Evolutionary conservation across 1,284 basidiomycete genomes (phyloP).

Genomic region (Vanrija pseudolonga): DNA sequence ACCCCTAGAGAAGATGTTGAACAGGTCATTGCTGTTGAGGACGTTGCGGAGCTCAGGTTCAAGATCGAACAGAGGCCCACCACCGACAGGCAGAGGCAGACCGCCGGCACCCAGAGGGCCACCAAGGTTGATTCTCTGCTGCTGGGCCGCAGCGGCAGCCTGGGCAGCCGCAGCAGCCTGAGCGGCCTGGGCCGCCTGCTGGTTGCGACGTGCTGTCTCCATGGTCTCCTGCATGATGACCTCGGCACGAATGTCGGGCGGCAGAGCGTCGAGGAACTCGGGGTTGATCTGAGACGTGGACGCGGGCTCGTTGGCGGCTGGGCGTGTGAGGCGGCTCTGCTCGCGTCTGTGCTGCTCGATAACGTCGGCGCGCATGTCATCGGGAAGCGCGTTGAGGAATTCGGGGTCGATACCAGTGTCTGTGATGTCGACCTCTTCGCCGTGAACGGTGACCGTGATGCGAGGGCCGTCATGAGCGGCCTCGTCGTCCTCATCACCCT

Average conservation of each 20-base stretch:
- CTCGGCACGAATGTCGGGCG: slow-evolving; percentile 92
- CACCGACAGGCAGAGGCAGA: too few species aligned
- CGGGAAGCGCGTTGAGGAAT: slow-evolving; percentile 94
- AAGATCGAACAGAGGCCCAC: too few species aligned
- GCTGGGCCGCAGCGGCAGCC: too few species aligned
- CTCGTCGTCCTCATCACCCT: slow-evolving; percentile 9
- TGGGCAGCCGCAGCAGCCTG: background rate
- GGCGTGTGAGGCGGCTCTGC: slow-evolving; percentile 56
- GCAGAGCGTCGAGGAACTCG: slow-evolving; percentile 94
- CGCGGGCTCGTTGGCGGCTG: slow-evolving; percentile 38
- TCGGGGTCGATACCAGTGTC: slow-evolving; percentile 98
- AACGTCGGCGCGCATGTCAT: slow-evolving; percentile 98
- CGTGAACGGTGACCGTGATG: slow-evolving; percentile 82
- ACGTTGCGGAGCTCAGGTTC: slow-evolving; percentile 1
- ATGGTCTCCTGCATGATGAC: slow-evolving; percentile 90
- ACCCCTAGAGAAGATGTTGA: background rate
- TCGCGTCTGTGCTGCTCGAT: slow-evolving; percentile 96
- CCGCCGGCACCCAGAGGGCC: too few species aligned
- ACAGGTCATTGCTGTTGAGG: background rate
- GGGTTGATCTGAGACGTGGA: slow-evolving; percentile 82
- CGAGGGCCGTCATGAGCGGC: slow-evolving; percentile 54
- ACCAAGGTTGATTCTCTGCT: too few species aligned
- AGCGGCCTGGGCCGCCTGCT: slow-evolving; percentile 2
- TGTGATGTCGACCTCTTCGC: slow-evolving; percentile 93
- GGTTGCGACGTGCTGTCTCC: slow-evolving; percentile 65